Evolutionary conservation across 2,329 filamentous ascomycete genomes (phyloP).

Genomic region (Sphaerostilbella broomeana): DNA sequence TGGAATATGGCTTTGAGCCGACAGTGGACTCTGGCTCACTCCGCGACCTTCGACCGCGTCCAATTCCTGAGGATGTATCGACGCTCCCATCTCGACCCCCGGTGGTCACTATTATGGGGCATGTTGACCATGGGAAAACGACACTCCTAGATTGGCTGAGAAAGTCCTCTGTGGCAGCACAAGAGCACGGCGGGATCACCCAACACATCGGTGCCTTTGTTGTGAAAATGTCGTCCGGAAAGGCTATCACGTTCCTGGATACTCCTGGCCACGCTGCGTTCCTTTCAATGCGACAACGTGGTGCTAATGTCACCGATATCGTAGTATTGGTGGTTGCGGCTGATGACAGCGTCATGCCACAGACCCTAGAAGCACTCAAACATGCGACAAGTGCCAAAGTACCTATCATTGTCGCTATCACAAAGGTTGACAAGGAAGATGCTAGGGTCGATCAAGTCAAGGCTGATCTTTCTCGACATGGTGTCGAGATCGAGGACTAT

Average conservation of each 20-base stretch:
- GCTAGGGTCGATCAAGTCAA: constrained; percentile 80
- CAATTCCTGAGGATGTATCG: constrained; percentile 61
- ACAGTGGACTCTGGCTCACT: constrained; percentile 60
- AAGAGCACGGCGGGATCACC: constrained; percentile 93
- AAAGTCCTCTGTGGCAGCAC: constrained; percentile 83
- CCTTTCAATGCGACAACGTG: constrained; percentile 88
- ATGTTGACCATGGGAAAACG: constrained; percentile 97
- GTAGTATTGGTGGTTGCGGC: constrained; percentile 93
- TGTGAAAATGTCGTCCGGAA: constrained; percentile 77
- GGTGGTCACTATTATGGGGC: constrained; percentile 98
- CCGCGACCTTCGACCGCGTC: constrained; percentile 65
- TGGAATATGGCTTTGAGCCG: constrained; percentile 89
- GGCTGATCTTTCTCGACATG: constrained; percentile 73
- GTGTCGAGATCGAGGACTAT: constrained; percentile 88
- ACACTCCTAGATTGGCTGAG: constrained; percentile 90
- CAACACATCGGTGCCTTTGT: constrained; percentile 98
- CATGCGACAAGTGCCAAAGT: constrained; percentile 83
- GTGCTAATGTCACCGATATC: constrained; percentile 93
- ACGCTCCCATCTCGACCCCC: constrained; percentile 70
- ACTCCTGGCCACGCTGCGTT: constrained; percentile 96
- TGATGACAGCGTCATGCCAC: constrained; percentile 95
- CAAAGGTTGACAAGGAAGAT: constrained; percentile 88
- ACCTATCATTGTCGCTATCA: constrained; percentile 95
- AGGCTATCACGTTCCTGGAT: constrained; percentile 91
- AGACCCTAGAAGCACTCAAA: constrained; percentile 92